A percentile compares a stretch with the other conserved stretches of the same genome.
Evolutionary conservation across 345 rosid genomes (phyloP).

Genomic region (Luvunga scandens): DNA sequence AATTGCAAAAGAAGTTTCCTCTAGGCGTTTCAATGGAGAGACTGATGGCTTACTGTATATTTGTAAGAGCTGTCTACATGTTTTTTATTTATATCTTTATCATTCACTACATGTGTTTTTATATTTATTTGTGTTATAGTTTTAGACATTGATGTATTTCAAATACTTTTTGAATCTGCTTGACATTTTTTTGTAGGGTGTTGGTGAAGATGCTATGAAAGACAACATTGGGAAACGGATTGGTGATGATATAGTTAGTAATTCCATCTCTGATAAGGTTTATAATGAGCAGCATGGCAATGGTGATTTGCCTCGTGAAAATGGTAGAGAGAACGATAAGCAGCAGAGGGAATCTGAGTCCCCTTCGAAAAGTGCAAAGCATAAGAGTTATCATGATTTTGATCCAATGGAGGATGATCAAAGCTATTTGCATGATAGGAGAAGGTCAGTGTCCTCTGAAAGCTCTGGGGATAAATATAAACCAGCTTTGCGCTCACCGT

Average conservation of each 20-base stretch:
- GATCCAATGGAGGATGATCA: constrained; percentile 27
- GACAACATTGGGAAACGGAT: constrained; percentile 13
- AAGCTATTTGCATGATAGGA: constrained; percentile 22
- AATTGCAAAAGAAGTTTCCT: constrained; percentile 52
- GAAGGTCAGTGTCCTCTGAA: constrained; percentile 40
- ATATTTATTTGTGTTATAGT: constrained; percentile 5
- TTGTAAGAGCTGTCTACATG: constrained; percentile 75
- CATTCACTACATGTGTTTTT: constrained; percentile 15
- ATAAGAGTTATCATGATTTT: constrained; percentile 32
- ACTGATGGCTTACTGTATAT: constrained; percentile 73
- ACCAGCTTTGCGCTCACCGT: constrained; percentile 31
- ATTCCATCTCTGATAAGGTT: neutral
- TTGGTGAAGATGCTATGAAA: constrained; percentile 14
- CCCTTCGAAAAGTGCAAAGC: constrained; percentile 36
- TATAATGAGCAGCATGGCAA: constrained; percentile 23
- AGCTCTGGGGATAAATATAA: constrained; percentile 32
- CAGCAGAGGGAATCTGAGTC: constrained; percentile 17
- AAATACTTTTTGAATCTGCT: constrained; percentile 15
- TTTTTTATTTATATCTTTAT: constrained; percentile 22
- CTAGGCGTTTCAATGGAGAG: constrained; percentile 73
- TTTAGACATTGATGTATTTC: neutral
- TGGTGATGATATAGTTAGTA: neutral
- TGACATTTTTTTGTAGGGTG: constrained; percentile 35
- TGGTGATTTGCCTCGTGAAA: constrained; percentile 32
- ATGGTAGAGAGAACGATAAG: constrained; percentile 26